Evolutionary conservation across 2,329 filamentous ascomycete genomes (phyloP).

Genomic region (Lanzia echinophila): DNA sequence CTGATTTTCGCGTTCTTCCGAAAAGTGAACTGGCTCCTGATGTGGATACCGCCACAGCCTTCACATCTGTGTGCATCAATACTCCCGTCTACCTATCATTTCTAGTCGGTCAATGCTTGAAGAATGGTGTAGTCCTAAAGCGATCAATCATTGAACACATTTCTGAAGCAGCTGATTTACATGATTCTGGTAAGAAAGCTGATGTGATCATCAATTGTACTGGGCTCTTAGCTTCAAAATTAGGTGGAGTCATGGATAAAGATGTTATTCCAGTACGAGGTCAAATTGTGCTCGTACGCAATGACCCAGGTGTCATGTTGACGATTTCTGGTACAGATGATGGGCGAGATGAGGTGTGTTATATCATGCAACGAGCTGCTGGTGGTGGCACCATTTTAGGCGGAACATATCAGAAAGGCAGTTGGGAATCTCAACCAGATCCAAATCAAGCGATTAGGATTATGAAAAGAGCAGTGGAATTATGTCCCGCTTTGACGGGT

Average conservation of each 20-base stretch:
- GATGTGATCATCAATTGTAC: constrained; percentile 80
- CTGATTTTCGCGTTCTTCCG: constrained; percentile 60
- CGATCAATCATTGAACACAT: constrained; percentile 64
- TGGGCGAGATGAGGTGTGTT: constrained; percentile 54
- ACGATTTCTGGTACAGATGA: constrained; percentile 57
- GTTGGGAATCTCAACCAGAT: constrained; percentile 58
- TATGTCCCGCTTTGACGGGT: constrained; percentile 48
- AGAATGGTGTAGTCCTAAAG: constrained; percentile 62
- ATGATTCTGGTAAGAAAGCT: constrained; percentile 50
- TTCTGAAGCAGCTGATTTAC: constrained; percentile 55
- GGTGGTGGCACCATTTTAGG: constrained; percentile 63
- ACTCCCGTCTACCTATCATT: constrained; percentile 81
- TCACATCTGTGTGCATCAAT: constrained; percentile 88
- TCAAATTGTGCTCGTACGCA: constrained; percentile 65
- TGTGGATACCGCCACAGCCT: constrained; percentile 65
- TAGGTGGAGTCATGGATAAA: constrained; percentile 76
- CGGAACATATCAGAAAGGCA: constrained; percentile 57
- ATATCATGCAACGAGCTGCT: constrained; percentile 62
- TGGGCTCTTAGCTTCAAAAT: constrained; percentile 64
- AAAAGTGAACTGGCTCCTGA: constrained; percentile 53
- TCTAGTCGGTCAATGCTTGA: constrained; percentile 73
- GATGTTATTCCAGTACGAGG: constrained; percentile 71
- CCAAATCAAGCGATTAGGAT: constrained; percentile 57
- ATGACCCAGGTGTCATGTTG: constrained; percentile 54
- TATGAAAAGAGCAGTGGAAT: constrained; percentile 56